Evolutionary conservation across 139 green algal species (phyloP).

Genomic region (Cymbomonas tetramitiformis): DNA sequence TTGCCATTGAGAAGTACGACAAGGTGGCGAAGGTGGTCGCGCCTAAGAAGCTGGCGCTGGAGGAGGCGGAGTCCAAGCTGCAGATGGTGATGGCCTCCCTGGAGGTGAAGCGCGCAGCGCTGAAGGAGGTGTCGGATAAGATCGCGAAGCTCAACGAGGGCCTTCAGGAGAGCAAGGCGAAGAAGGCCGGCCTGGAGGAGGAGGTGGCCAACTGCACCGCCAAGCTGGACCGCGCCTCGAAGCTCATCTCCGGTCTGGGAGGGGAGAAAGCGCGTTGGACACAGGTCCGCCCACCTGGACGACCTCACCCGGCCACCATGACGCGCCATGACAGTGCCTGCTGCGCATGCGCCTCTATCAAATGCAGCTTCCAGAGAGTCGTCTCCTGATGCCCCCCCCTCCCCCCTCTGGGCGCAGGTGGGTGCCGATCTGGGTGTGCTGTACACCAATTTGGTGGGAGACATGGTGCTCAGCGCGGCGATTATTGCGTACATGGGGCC

Average conservation of each 20-base stretch:
- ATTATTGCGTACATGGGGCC: background rate
- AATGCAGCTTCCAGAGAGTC: too few species aligned
- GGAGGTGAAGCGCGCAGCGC: slow-evolving; percentile 9
- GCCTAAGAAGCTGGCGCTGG: slow-evolving; percentile 1
- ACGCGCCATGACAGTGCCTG: background rate
- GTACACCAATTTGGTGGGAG: too few species aligned
- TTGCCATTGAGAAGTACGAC: slow-evolving; percentile 9
- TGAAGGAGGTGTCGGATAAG: slow-evolving; percentile 9
- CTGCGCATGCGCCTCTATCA: too few species aligned
- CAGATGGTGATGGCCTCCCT: slow-evolving; percentile 4
- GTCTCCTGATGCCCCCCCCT: too few species aligned
- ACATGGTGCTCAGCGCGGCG: background rate
- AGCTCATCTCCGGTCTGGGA: slow-evolving; percentile 31
- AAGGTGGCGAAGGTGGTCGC: slow-evolving; percentile 11
- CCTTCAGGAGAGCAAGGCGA: background rate
- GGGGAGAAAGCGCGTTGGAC: slow-evolving; percentile 24
- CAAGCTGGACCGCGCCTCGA: slow-evolving; percentile 31
- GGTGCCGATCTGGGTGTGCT: too few species aligned
- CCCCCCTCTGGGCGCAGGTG: too few species aligned
- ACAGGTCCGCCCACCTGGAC: slow-evolving; percentile 12
- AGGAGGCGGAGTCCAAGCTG: slow-evolving; percentile 11
- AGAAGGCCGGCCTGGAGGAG: background rate
- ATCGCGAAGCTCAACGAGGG: background rate
- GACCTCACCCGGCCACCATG: background rate
- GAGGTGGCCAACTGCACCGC: slow-evolving; percentile 15